Evolutionary conservation across 2,329 filamentous ascomycete genomes (phyloP).

Genomic region (Drechslerella stenobrocha): DNA sequence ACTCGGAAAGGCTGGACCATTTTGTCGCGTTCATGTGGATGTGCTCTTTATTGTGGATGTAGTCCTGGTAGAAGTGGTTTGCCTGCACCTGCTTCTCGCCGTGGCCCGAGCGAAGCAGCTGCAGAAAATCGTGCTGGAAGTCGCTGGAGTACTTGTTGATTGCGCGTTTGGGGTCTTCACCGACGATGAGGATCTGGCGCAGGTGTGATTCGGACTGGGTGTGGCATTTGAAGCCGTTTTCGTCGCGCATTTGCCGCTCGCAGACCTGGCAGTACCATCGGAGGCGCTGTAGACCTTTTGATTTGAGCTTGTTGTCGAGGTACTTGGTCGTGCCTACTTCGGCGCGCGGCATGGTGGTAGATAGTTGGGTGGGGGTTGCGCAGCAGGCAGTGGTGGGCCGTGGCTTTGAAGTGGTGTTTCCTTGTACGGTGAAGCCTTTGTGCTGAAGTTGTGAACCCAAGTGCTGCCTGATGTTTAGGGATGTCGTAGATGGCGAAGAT

Average conservation of each 20-base stretch:
- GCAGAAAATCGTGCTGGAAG: slow-evolving; percentile 78
- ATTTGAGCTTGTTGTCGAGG: slow-evolving; percentile 87
- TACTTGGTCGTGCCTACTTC: slow-evolving; percentile 91
- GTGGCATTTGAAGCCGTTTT: slow-evolving; percentile 91
- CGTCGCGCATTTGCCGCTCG: slow-evolving; percentile 74
- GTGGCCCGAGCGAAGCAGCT: slow-evolving; percentile 77
- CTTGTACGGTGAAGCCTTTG: too few species aligned
- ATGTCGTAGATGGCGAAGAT: too few species aligned
- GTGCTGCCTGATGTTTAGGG: too few species aligned
- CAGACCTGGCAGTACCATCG: slow-evolving; percentile 89
- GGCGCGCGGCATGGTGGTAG: slow-evolving; percentile 85
- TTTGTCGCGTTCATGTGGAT: slow-evolving; percentile 92
- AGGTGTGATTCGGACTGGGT: slow-evolving; percentile 82
- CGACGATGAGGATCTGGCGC: slow-evolving; percentile 83
- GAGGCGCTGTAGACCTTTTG: slow-evolving; percentile 72
- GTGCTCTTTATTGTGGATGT: slow-evolving; percentile 84
- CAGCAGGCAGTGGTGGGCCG: too few species aligned
- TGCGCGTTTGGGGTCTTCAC: slow-evolving; percentile 80
- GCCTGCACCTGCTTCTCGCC: slow-evolving; percentile 86
- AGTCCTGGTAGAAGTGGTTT: slow-evolving; percentile 94
- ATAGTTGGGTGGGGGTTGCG: too few species aligned
- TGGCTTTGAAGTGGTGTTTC: too few species aligned
- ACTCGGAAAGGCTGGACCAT: slow-evolving; percentile 85
- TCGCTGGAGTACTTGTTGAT: slow-evolving; percentile 81
- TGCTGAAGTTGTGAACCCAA: too few species aligned